A percentile compares a stretch with the other conserved stretches of the same genome.
Conservation (phyloP, 2,329 filamentous ascomycete genomes). For the Colletotrichum camelliae region DNA sequence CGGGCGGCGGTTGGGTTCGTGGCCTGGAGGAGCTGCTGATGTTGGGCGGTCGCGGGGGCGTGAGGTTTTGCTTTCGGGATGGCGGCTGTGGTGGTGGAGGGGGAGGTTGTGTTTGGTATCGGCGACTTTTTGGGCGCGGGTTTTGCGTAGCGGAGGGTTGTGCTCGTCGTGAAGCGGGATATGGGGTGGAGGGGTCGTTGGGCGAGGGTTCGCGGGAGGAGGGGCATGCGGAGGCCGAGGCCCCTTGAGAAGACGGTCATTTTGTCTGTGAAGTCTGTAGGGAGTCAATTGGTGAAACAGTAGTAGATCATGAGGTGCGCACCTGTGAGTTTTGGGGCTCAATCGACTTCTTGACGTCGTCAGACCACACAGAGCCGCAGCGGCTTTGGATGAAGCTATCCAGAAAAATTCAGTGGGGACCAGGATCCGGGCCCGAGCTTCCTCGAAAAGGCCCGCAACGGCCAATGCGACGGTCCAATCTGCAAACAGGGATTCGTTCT, state of each 20-base stretch:
- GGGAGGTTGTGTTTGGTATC: neutral
- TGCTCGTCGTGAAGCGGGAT: slow-evolving; percentile 8
- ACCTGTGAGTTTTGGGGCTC: neutral
- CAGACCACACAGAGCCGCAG: neutral
- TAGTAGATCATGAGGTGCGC: neutral
- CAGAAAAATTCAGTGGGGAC: slow-evolving; percentile 21
- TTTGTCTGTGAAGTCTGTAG: neutral
- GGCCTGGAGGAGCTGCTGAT: neutral
- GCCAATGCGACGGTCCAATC: neutral
- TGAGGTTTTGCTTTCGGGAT: neutral
- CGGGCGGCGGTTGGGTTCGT: slow-evolving; percentile 25
- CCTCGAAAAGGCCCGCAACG: neutral
- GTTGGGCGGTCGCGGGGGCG: neutral
- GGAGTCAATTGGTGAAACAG: neutral
- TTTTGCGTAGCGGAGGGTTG: neutral
- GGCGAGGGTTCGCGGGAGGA: slow-evolving; percentile 1
- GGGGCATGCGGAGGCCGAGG: slow-evolving; percentile 7
- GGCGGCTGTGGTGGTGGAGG: neutral
- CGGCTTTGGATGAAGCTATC: slow-evolving; percentile 18
- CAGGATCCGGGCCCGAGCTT: neutral
- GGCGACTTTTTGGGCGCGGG: neutral
- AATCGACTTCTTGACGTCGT: neutral
- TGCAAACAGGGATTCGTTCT: neutral
- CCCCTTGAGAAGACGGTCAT: slow-evolving; percentile 18
- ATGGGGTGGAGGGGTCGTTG: neutral